Evolutionary conservation across 176 grass and related monocot species (phyloP), one percentile per base, ranked within the genome.

Genomic region (Raddia guianensis): DNA sequence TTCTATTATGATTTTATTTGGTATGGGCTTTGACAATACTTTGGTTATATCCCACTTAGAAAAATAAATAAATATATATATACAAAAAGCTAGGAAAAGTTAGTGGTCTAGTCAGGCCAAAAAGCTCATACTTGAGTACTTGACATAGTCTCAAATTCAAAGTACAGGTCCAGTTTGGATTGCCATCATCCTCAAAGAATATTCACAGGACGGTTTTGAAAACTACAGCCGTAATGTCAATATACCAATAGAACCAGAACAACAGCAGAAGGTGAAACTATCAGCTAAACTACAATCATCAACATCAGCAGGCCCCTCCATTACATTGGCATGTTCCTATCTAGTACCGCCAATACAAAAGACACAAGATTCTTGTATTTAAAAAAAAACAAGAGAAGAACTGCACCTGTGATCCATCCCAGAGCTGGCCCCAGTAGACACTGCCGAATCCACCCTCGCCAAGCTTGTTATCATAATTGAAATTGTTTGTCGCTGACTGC

Each of bases 381-480:
- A 9, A 32, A 40, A 40, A 40, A 40, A 40, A 40, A 70, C 66
- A 80, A 51, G 70, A 71, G 79, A 58, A 82, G 65, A 42, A 79
- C 51, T 57, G 48, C 77, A 97, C 94, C 91, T 97, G 94, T 67
- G 94, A 90, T 64, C 94, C 94, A 57, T 94, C 91, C 91, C 89
- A 94, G 37, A 97, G 94, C 87, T 94, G 91, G 76, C 94, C 94
- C 94, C 94, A 97, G 58, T 97, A 97, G 45, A 97, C 94, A 58
- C 91, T 97, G 15, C 94, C 94, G 10, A 97, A 97, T 49, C 91
- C 94, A 48, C 94, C 94, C 71, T 97, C 91, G 3, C 94, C 94
- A 2, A 97, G 83, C 86, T 97, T 97, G 79, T 97, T 97, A 10
- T 97, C 94, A 13, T 97, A 97, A 86, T 97, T 97, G 77, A 97